Evolutionary conservation across 805 yeast genomes (phyloP).

Genomic region (Candida broadrunensis): DNA sequence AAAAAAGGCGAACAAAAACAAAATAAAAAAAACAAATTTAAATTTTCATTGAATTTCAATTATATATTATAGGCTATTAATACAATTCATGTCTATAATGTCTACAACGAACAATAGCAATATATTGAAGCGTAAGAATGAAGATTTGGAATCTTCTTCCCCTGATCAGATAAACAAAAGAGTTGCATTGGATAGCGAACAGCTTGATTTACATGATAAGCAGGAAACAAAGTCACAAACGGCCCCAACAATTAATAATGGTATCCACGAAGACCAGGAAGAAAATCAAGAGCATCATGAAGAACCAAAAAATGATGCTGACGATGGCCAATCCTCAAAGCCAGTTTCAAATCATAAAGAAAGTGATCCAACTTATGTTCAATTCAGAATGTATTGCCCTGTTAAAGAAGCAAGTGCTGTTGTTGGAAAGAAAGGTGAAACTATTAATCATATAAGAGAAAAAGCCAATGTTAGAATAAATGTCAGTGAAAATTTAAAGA

Average conservation of each 20-base stretch:
- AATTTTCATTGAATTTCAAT: too few species aligned
- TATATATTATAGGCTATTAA: too few species aligned
- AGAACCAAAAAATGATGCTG: neutral
- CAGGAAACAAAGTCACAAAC: conserved; percentile 41
- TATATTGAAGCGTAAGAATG: conserved; percentile 66
- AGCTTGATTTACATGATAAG: conserved; percentile 40
- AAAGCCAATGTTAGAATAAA: conserved; percentile 62
- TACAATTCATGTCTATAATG: too few species aligned
- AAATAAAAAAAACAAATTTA: too few species aligned
- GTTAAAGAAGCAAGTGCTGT: conserved; percentile 73
- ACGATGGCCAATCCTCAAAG: conserved; percentile 13
- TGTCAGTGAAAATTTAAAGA: conserved; percentile 70
- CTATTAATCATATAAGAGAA: conserved; percentile 60
- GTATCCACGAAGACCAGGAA: neutral
- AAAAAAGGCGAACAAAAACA: too few species aligned
- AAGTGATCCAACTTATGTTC: conserved; percentile 58
- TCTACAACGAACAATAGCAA: conserved; percentile 9
- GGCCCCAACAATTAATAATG: conserved; percentile 30
- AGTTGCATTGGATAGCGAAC: conserved; percentile 68
- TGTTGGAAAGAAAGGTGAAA: conserved; percentile 82
- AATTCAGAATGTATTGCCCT: conserved; percentile 70
- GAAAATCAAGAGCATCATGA: neutral
- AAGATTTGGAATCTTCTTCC: conserved; percentile 43
- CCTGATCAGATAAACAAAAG: conserved; percentile 58
- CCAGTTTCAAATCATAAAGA: conserved; percentile 41